A percentile compares a stretch with the other conserved stretches of the same genome.
These are phyloP conservation scores for Monosiga brevicollis DNA, from an alignment of 78 protist genomes.

Conservation along the genomic window DNA sequence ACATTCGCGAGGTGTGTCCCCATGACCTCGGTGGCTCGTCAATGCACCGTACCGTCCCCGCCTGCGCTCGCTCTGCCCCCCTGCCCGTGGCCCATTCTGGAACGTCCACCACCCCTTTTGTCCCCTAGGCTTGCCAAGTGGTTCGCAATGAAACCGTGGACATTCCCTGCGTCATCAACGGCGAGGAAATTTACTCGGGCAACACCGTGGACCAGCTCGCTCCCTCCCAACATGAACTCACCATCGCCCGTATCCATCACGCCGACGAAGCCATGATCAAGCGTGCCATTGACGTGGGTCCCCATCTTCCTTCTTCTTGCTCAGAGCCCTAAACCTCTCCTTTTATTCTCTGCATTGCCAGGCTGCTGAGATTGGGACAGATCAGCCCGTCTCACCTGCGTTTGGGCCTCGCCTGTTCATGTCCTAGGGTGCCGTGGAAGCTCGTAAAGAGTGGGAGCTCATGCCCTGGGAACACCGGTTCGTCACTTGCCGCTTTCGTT, in stretches of 20 bases:
- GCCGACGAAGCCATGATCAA: slow-evolving; percentile 3
- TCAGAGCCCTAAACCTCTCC: too few species aligned
- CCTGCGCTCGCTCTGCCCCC: neutral
- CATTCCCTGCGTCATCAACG: slow-evolving; percentile 57
- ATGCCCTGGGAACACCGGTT: slow-evolving; percentile 52
- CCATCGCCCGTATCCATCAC: slow-evolving; percentile 2
- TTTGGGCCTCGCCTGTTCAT: too few species aligned
- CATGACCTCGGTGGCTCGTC: neutral
- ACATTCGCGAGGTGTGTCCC: neutral
- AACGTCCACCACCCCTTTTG: neutral
- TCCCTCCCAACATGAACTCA: slow-evolving; percentile 4
- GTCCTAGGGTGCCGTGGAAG: slow-evolving; percentile 10
- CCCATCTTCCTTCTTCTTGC: neutral
- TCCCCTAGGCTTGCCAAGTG: neutral
- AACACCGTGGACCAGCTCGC: slow-evolving; percentile 6
- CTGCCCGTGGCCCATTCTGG: neutral
- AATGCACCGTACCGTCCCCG: neutral
- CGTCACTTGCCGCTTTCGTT: too few species aligned
- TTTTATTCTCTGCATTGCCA: too few species aligned
- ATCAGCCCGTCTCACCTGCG: too few species aligned
- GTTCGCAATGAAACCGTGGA: slow-evolving; percentile 10
- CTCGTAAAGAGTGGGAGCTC: slow-evolving; percentile 42
- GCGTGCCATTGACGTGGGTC: slow-evolving; percentile 9
- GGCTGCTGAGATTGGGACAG: too few species aligned
- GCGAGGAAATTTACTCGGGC: slow-evolving; percentile 49